Evolutionary conservation across 2,329 filamentous ascomycete genomes (phyloP).

Genomic region (Hymenoscyphus scutula): DNA sequence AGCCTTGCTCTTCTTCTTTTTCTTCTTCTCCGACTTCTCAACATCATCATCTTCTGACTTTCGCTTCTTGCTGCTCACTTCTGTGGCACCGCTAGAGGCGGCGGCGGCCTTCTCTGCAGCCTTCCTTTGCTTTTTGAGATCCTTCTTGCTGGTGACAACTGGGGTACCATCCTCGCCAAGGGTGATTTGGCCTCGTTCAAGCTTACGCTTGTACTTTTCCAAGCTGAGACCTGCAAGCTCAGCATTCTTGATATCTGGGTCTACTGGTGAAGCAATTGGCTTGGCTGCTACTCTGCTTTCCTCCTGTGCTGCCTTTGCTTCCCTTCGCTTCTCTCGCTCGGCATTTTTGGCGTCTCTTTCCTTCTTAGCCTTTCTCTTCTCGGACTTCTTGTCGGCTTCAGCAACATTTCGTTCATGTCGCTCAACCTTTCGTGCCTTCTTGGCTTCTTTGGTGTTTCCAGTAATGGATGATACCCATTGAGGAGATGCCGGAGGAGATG

Average conservation of each 20-base stretch:
- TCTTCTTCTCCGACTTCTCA: slow-evolving; percentile 57
- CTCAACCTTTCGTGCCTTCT: slow-evolving; percentile 30
- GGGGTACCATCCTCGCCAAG: slow-evolving; percentile 64
- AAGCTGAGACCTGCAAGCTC: slow-evolving; percentile 67
- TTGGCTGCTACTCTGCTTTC: slow-evolving; percentile 38
- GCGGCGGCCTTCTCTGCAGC: slow-evolving; percentile 45
- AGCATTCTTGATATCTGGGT: slow-evolving; percentile 50
- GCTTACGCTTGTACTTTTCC: slow-evolving; percentile 76
- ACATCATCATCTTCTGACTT: slow-evolving; percentile 60
- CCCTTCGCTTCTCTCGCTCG: slow-evolving; percentile 39
- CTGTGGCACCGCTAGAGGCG: too few relatives aligned
- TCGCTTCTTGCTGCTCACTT: slow-evolving; percentile 60
- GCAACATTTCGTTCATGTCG: slow-evolving; percentile 32
- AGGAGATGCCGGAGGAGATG: slow-evolving; percentile 14
- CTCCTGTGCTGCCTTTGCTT: slow-evolving; percentile 35
- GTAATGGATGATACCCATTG: slow-evolving; percentile 23
- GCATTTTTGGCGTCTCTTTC: slow-evolving; percentile 25
- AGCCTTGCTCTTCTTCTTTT: slow-evolving; percentile 51
- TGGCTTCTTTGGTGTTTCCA: slow-evolving; percentile 32
- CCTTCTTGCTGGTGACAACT: slow-evolving; percentile 70
- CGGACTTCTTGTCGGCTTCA: slow-evolving; percentile 36
- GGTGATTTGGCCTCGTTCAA: slow-evolving; percentile 71
- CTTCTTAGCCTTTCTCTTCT: slow-evolving; percentile 42
- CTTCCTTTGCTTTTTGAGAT: slow-evolving; percentile 70
- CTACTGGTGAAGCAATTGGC: slow-evolving; percentile 43